Percentiles rank a stretch among this genome's conserved stretches.
Evolutionary conservation across 192 early-diverging fungal genomes (phyloP).

Genomic region (Umbelopsis ramanniana): DNA sequence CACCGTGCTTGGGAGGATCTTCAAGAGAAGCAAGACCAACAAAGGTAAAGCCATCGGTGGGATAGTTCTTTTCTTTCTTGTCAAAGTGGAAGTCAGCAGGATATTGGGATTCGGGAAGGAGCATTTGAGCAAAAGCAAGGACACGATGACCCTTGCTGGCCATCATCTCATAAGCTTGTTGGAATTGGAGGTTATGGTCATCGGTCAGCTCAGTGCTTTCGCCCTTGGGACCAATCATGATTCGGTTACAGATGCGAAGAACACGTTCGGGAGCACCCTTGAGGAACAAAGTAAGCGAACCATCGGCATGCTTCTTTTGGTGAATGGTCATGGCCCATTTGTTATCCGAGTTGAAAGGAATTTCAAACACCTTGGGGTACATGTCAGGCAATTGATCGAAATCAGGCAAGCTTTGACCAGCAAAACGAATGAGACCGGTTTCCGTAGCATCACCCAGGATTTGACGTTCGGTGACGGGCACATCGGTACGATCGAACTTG

Average conservation of each 20-base stretch:
- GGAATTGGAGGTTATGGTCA: slow-evolving; percentile 66
- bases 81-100: slow-evolving; percentile 77
- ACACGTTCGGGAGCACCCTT: slow-evolving; percentile 98
- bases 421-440: slow-evolving; percentile 86
- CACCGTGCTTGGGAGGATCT: slow-evolving; percentile 97
- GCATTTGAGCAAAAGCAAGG: slow-evolving; percentile 87
- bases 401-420: slow-evolving; percentile 67
- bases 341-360: slow-evolving; percentile 95
- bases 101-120: slow-evolving; percentile 68
- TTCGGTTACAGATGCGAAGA: slow-evolving; percentile 77
- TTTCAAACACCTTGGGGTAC: slow-evolving; percentile 91
- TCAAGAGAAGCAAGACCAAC: slow-evolving; percentile 90
- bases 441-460: slow-evolving; percentile 96
- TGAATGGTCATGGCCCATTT: slow-evolving; percentile 96
- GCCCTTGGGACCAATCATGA: slow-evolving; percentile 61
- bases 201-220: slow-evolving; percentile 65
- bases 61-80: slow-evolving; percentile 77
- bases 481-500: slow-evolving; percentile 88
- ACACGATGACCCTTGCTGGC: slow-evolving; percentile 93
- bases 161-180: slow-evolving; percentile 87
- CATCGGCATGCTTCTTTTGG: slow-evolving; percentile 68
- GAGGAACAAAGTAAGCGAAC: slow-evolving; percentile 78
- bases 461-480: slow-evolving; percentile 80
- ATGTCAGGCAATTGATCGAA: slow-evolving; percentile 72
- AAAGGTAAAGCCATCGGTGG: slow-evolving; percentile 69